phyloP scores from a whole-genome alignment of 2,329 filamentous ascomycete species.

The Cytospora paraplurivora region DNA sequence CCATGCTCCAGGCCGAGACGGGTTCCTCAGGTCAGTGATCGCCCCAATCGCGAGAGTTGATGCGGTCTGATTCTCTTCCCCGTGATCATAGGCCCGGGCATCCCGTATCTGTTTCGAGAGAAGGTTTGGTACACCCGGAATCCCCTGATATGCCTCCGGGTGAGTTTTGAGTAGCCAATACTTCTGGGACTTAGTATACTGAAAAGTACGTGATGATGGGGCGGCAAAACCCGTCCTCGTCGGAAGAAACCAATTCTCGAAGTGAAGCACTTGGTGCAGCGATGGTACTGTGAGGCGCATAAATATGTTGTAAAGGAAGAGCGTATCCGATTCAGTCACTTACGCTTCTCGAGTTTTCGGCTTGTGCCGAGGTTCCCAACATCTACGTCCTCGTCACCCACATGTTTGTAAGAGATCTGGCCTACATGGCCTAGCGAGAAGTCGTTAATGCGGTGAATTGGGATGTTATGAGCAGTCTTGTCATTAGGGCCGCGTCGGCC shows the following conservation, averaged over 20 bases:
- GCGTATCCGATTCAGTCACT: conserved; percentile 26
- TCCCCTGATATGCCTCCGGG: conserved; percentile 52
- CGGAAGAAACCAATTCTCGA: conserved; percentile 35
- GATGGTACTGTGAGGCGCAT: conserved; percentile 14
- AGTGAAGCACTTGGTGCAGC: conserved; percentile 33
- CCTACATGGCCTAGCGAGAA: conserved; percentile 58
- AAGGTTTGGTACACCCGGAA: conserved; percentile 31
- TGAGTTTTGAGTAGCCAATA: conserved; percentile 54
- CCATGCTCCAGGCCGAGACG: conserved; percentile 33
- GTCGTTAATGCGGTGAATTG: conserved; percentile 45
- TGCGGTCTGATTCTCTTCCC: conserved; percentile 37
- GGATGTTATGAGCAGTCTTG: conserved; percentile 24
- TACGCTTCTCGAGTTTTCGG: conserved; percentile 35
- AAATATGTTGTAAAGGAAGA: background rate
- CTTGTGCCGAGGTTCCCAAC: conserved; percentile 43
- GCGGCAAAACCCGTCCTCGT: conserved; percentile 18
- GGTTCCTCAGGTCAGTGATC: conserved; percentile 46
- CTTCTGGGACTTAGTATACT: conserved; percentile 41
- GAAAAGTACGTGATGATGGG: conserved; percentile 19
- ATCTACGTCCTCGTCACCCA: conserved; percentile 37
- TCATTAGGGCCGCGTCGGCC: conserved; percentile 13
- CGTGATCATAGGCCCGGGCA: conserved; percentile 37
- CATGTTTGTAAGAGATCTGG: conserved; percentile 46
- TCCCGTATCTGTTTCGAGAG: conserved; percentile 18
- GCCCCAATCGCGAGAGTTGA: conserved; percentile 59